These are phyloP conservation scores for Triadica sebifera DNA, from an alignment of 345 rosid genomes.

Conservation along the genomic window DNA sequence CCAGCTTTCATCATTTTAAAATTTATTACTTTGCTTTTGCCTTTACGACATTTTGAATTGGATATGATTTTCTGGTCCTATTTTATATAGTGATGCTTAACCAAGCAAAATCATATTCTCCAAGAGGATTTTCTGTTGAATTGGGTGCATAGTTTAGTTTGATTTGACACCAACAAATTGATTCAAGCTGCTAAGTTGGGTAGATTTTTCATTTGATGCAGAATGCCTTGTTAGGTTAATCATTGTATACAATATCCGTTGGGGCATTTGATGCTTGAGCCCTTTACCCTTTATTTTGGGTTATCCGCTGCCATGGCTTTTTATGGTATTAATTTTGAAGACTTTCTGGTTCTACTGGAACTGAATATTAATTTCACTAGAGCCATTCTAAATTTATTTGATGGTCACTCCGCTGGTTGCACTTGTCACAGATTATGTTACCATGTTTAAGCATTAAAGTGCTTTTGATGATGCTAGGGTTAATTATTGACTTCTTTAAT, in stretches of 20 bases:
- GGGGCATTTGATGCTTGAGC: not conserved
- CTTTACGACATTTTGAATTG: not conserved
- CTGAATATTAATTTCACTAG: not conserved
- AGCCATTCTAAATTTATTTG: not conserved
- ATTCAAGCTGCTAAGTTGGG: not conserved
- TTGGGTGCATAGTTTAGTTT: not conserved
- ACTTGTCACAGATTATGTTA: not conserved
- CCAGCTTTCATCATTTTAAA: not conserved
- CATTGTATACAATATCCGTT: not conserved
- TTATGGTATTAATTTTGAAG: not conserved
- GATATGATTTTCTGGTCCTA: not conserved
- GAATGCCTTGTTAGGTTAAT: not conserved
- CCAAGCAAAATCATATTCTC: not conserved
- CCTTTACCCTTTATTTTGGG: not conserved
- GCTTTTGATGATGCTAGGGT: not conserved
- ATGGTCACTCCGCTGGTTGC: not conserved
- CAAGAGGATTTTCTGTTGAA: not conserved
- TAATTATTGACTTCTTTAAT: not conserved
- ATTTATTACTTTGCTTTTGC: not conserved
- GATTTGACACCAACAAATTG: constrained; percentile 1
- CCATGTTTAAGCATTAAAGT: not conserved
- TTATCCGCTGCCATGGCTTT: not conserved
- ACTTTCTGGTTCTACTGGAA: not conserved
- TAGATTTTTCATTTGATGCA: not conserved
- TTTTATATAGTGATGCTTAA: not conserved